Evolutionary conservation across 73 alveolate species (phyloP).

Genomic region (Effrenium voratum): DNA sequence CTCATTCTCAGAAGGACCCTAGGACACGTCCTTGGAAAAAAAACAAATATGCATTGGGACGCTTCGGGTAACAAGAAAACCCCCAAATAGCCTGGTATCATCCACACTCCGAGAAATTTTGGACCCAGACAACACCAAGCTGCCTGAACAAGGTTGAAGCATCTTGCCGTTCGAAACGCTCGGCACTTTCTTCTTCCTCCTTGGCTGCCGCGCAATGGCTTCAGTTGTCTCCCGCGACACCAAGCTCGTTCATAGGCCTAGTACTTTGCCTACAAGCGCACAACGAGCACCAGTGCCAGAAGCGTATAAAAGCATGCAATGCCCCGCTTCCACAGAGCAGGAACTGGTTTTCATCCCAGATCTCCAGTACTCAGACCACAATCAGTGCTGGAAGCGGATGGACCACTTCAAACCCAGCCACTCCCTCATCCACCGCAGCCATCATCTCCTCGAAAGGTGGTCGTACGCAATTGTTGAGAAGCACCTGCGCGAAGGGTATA

Average conservation of each 20-base stretch:
- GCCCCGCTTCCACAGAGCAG: too few species aligned
- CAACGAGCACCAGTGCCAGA: too few species aligned
- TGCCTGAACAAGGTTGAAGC: conserved; percentile 37
- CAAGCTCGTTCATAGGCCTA: too few species aligned
- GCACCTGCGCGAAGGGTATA: too few species aligned
- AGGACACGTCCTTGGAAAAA: not conserved
- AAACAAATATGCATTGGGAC: not conserved
- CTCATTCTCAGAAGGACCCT: too few species aligned
- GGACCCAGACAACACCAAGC: not conserved
- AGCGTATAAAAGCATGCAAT: too few species aligned
- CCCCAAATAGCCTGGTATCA: too few species aligned
- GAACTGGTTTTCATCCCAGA: too few species aligned
- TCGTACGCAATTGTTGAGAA: conserved; percentile 43
- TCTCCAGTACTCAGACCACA: too few species aligned
- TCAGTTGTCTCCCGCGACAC: not conserved
- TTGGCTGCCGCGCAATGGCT: not conserved
- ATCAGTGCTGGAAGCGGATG: not conserved
- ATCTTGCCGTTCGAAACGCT: conserved; percentile 63
- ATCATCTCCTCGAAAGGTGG: conserved; percentile 66
- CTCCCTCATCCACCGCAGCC: not conserved
- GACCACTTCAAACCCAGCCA: not conserved
- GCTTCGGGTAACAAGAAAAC: not conserved
- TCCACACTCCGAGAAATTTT: too few species aligned
- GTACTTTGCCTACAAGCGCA: too few species aligned
- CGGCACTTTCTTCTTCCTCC: conserved; percentile 49